These are phyloP conservation scores for Alternaria alternata DNA, from an alignment of 2,329 filamentous ascomycete species.

Conservation along the genomic window DNA sequence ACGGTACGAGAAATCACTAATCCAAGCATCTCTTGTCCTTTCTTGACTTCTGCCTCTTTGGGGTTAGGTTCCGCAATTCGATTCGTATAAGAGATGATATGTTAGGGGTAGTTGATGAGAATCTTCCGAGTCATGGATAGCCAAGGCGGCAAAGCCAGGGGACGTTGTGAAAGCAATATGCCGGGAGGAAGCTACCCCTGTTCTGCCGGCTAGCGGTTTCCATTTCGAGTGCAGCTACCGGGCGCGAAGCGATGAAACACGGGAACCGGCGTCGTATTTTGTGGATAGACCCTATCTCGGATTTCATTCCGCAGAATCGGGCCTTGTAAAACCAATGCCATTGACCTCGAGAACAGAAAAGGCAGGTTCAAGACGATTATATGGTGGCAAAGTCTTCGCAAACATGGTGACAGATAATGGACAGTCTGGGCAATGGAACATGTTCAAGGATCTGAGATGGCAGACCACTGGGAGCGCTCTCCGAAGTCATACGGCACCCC, in stretches of 20 bases:
- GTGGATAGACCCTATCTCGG: slow-evolving; percentile 4
- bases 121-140: not conserved
- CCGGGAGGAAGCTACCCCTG: not conserved
- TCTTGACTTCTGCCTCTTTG: slow-evolving; percentile 15
- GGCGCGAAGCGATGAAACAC: slow-evolving; percentile 6
- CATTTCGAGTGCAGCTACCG: slow-evolving; percentile 4
- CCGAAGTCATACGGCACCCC: not conserved
- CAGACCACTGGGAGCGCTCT: not conserved
- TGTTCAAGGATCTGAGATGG: not conserved
- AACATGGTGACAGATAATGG: not conserved
- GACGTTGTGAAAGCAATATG: not conserved
- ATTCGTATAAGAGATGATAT: slow-evolving; percentile 1
- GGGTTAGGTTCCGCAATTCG: not conserved
- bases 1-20: not conserved
- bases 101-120: not conserved
- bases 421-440: not conserved
- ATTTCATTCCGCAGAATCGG: slow-evolving; percentile 2
- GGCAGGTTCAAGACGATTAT: slow-evolving; percentile 1
- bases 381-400: not conserved
- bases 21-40: slow-evolving; percentile 7
- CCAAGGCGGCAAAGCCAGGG: slow-evolving; percentile 5
- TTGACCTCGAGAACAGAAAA: not conserved
- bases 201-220: slow-evolving; percentile 2
- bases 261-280: slow-evolving; percentile 3
- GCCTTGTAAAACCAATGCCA: not conserved